Percentiles rank a stretch among this genome's conserved stretches.
These are phyloP conservation scores for Coemansia sp. DNA, from an alignment of 192 early-diverging fungal species.

Conservation along the genomic window DNA sequence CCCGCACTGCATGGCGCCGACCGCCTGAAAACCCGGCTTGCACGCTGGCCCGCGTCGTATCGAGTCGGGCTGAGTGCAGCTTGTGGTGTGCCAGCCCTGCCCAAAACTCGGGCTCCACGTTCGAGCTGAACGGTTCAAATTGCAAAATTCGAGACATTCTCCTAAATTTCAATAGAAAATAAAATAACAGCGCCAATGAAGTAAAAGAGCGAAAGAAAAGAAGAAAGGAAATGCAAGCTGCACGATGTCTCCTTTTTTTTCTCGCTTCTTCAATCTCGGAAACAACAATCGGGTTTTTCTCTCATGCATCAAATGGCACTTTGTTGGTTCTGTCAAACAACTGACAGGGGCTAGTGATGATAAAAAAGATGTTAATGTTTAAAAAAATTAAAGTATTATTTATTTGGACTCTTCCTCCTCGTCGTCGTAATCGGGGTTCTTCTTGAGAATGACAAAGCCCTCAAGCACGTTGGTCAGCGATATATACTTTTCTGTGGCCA, in stretches of 20 bases:
- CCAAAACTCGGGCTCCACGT: constrained; percentile 92
- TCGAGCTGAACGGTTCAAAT: constrained; percentile 81
- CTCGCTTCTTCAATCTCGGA: background rate
- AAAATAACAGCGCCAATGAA: too few species aligned
- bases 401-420: constrained; percentile 50
- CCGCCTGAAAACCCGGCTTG: constrained; percentile 68
- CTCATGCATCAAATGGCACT: too few species aligned
- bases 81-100: constrained; percentile 77
- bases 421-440: constrained; percentile 88
- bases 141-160: constrained; percentile 62
- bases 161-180: background rate
- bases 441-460: constrained; percentile 93
- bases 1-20: constrained; percentile 52
- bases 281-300: background rate
- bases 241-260: background rate
- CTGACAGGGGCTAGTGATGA: background rate
- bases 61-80: constrained; percentile 78
- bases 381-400: background rate
- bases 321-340: too few species aligned
- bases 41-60: constrained; percentile 61
- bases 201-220: background rate
- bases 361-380: background rate
- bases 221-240: background rate
- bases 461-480: constrained; percentile 83
- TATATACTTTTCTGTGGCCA: constrained; percentile 97